phyloP scores from a whole-genome alignment of 306 rosid genomes.

The Psophocarpus tetragonolobus region DNA sequence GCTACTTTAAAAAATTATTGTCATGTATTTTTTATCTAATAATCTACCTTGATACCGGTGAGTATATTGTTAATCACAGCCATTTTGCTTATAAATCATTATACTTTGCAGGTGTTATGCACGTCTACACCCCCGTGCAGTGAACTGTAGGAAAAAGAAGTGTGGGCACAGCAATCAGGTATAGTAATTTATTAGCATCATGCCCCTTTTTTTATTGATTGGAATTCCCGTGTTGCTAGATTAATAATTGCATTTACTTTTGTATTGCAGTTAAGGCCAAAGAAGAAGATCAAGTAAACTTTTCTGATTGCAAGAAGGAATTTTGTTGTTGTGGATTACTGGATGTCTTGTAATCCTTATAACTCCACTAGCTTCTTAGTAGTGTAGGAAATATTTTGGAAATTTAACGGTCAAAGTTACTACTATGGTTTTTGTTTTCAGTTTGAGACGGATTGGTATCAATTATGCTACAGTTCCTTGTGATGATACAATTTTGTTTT shows the following conservation, averaged over 20 bases:
- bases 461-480: constrained; percentile 19
- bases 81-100: not conserved
- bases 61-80: not conserved
- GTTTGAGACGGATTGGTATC: constrained; percentile 6
- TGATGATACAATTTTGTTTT: constrained; percentile 14
- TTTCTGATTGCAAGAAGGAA: constrained; percentile 21
- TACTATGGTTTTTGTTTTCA: not conserved
- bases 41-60: not conserved
- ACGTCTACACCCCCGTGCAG: constrained; percentile 98
- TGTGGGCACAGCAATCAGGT: constrained; percentile 99
- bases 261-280: constrained; percentile 91
- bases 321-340: constrained; percentile 22
- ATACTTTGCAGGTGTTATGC: constrained; percentile 81
- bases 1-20: not conserved
- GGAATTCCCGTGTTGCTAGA: not conserved
- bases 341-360: constrained; percentile 27
- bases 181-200: not conserved
- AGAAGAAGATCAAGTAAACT: constrained; percentile 96
- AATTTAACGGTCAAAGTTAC: not conserved
- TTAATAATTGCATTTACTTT: not conserved
- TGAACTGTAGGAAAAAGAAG: constrained; percentile 99
- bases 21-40: not conserved
- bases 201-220: not conserved
- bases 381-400: constrained; percentile 21
- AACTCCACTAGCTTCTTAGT: constrained; percentile 24